These are phyloP conservation scores for Lindgomyces ingoldianus DNA, from an alignment of 495 filamentous ascomycete species.

Conservation along the genomic window DNA sequence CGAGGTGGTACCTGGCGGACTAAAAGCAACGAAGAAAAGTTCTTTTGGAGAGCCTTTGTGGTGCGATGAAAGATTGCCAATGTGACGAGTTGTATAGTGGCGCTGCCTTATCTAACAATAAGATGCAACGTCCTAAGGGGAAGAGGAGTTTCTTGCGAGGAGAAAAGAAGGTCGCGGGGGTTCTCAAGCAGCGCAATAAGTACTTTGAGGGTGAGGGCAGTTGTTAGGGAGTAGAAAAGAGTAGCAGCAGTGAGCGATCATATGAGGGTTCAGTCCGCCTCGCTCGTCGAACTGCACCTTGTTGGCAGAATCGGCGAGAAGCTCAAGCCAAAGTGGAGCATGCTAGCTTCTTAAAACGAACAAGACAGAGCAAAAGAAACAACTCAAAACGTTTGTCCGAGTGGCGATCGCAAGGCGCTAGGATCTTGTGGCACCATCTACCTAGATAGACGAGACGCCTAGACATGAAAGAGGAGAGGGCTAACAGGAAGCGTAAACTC, in stretches of 20 bases:
- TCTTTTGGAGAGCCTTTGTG: no score
- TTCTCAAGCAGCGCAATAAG: neutral
- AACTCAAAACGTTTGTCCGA: neutral
- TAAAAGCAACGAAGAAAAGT: neutral
- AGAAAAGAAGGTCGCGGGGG: neutral
- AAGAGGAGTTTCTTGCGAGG: neutral
- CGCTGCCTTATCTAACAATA: slow-evolving; percentile 18
- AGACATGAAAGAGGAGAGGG: neutral
- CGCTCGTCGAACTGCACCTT: neutral
- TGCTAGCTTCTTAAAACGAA: neutral
- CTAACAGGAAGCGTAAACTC: no score
- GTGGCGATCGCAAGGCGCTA: slow-evolving; percentile 3
- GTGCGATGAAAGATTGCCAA: no score
- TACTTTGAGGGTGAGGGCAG: neutral
- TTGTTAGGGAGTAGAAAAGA: neutral
- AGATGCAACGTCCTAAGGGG: neutral
- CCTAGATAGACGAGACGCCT: slow-evolving; percentile 6
- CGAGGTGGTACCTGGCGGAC: neutral
- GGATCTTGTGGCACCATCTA: slow-evolving; percentile 7
- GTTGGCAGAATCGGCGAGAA: neutral
- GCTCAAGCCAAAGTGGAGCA: neutral
- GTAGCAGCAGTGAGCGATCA: neutral
- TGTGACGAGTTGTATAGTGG: neutral
- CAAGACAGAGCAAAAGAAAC: neutral
- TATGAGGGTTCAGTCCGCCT: neutral